A percentile compares a stretch with the other conserved stretches of the same genome.
phyloP scores from a whole-genome alignment of 192 early-diverging fungal species.

The Fimicolochytrium jonesii region DNA sequence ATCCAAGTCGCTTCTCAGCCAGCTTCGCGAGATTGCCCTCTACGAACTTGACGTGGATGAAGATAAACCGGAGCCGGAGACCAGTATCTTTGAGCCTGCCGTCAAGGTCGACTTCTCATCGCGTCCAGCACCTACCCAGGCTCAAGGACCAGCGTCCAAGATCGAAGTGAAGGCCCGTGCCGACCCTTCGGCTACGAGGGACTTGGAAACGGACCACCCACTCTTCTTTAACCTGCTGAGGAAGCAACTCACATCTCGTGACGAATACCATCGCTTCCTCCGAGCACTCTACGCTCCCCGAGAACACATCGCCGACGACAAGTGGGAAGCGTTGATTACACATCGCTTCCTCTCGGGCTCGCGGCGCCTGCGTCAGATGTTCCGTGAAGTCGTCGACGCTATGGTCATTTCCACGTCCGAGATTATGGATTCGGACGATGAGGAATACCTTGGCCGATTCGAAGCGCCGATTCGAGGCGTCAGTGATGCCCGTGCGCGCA shows the following conservation, averaged over 20 bases:
- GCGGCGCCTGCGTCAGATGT: slow-evolving; percentile 20
- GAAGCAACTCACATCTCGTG: slow-evolving; percentile 8
- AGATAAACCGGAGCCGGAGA: not conserved
- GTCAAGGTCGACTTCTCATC: not conserved
- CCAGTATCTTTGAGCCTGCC: not conserved
- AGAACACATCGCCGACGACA: slow-evolving; percentile 19
- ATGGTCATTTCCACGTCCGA: slow-evolving; percentile 16
- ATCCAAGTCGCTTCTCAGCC: slow-evolving; percentile 5
- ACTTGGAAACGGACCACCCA: slow-evolving; percentile 20
- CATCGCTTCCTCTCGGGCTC: slow-evolving; percentile 14
- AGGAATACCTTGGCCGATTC: slow-evolving; percentile 20
- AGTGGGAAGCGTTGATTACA: slow-evolving; percentile 23
- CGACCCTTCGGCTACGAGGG: slow-evolving; percentile 1
- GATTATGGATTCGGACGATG: slow-evolving; percentile 21
- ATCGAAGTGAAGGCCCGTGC: slow-evolving; percentile 12
- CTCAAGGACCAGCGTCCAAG: not conserved
- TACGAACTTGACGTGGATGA: slow-evolving; percentile 26
- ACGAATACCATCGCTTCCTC: slow-evolving; percentile 22
- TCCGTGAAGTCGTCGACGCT: slow-evolving; percentile 24
- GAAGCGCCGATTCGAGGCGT: slow-evolving; percentile 3
- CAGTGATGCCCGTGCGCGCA: not conserved
- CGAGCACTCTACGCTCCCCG: slow-evolving; percentile 23
- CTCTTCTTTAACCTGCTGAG: slow-evolving; percentile 22
- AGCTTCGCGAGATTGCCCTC: slow-evolving; percentile 18
- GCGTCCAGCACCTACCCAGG: not conserved